These are phyloP conservation scores for Coemansia sp. DNA, from an alignment of 192 early-diverging fungal species.

Conservation along the genomic window DNA sequence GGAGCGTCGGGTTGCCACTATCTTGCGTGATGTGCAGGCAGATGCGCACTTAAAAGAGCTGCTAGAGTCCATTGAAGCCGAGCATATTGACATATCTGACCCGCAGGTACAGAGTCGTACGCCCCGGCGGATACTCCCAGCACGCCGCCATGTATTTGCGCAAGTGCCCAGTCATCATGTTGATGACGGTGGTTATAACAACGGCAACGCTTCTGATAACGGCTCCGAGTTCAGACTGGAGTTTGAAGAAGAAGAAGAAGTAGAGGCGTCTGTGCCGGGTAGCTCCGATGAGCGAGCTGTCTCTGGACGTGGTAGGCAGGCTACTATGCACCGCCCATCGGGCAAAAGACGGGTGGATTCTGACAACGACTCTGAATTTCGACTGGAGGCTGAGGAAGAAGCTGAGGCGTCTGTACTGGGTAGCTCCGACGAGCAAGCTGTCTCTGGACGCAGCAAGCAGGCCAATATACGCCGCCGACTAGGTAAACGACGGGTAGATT, in stretches of 20 bases:
- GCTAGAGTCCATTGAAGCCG: constrained; percentile 24
- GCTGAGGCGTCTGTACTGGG: not conserved
- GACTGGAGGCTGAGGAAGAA: constrained; percentile 13
- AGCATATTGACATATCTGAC: constrained; percentile 28
- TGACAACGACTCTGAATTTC: constrained; percentile 11
- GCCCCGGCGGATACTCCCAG: constrained; percentile 17
- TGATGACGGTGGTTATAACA: not conserved
- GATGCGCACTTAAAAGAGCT: constrained; percentile 34
- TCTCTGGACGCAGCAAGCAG: not conserved
- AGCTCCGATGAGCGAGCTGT: not conserved
- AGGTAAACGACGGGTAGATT: not conserved
- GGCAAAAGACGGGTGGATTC: not conserved
- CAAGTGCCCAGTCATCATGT: not conserved
- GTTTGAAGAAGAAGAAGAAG: constrained; percentile 3
- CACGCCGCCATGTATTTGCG: constrained; percentile 1
- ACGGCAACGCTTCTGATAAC: not conserved
- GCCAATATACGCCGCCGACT: not conserved
- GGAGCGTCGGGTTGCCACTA: constrained; percentile 37
- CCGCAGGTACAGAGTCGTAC: constrained; percentile 10
- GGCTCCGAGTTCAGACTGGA: constrained; percentile 18
- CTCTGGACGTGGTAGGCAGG: not conserved
- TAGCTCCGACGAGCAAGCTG: not conserved
- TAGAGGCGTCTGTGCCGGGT: not conserved
- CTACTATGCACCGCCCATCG: not conserved
- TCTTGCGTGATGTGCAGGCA: constrained; percentile 27